These are phyloP conservation scores for Thielaviopsis musarum DNA, from an alignment of 2,329 filamentous ascomycete genomes.

Conservation along the genomic window DNA sequence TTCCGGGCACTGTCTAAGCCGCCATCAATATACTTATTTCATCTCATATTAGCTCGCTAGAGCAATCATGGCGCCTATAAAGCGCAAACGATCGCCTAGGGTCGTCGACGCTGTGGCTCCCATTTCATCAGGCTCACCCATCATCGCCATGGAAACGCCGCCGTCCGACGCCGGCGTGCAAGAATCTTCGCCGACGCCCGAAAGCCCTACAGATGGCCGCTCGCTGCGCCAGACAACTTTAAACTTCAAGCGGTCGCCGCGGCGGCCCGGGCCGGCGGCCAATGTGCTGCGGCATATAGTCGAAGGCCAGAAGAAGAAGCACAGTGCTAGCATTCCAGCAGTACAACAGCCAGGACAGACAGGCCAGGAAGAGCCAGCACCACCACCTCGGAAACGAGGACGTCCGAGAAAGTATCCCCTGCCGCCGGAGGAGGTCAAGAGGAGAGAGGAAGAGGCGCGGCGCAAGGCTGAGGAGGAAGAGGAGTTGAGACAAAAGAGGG, in stretches of 20 bases:
- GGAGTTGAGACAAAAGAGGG: not conserved
- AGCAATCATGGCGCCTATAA: not conserved
- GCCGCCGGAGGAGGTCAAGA: not conserved
- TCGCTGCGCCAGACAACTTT: constrained; percentile 6
- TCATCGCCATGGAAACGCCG: not conserved
- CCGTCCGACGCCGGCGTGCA: not conserved
- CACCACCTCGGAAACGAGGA: not conserved
- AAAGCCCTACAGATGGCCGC: not conserved
- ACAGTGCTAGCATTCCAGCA: not conserved
- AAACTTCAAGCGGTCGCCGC: not conserved
- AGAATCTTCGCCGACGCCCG: not conserved
- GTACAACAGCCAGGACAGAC: too few relatives aligned
- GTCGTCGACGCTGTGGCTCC: too few relatives aligned
- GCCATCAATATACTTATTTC: too few relatives aligned
- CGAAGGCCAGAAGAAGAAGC: not conserved
- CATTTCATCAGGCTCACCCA: not conserved
- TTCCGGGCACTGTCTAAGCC: too few relatives aligned
- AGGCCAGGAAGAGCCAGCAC: not conserved
- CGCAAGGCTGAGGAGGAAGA: not conserved
- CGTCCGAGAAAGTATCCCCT: not conserved
- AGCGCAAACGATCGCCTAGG: not conserved
- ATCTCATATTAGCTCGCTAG: not conserved
- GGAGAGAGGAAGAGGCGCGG: not conserved
- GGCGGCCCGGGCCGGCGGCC: not conserved
- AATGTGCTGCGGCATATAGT: not conserved